phyloP scores from a whole-genome alignment of 257 asterid genomes.

The Plantago ovata region DNA sequence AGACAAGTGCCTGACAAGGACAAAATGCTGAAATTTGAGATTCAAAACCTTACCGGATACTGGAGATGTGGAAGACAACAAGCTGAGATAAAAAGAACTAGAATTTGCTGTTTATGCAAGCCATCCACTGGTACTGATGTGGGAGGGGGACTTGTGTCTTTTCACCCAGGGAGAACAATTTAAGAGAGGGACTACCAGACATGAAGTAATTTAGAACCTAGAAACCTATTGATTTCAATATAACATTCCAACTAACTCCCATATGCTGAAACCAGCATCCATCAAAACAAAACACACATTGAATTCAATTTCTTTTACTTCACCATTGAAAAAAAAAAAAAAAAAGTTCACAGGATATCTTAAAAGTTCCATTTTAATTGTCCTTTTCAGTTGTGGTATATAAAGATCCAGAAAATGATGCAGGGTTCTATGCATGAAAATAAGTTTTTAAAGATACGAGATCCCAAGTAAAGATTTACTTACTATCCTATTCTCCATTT shows the following conservation, averaged over 20 bases:
- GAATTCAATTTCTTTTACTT: too few relatives aligned
- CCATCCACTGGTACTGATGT: constrained; percentile 56
- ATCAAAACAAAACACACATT: background rate
- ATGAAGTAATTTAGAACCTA: background rate
- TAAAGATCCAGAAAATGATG: background rate
- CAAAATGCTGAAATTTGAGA: constrained; percentile 25
- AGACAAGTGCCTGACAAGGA: constrained; percentile 6
- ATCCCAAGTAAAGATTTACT: background rate
- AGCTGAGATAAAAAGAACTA: constrained; percentile 27
- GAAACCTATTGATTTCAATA: background rate
- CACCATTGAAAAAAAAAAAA: too few relatives aligned
- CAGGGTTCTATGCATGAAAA: constrained; percentile 12
- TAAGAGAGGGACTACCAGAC: constrained; percentile 7
- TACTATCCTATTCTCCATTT: background rate
- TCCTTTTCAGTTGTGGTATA: constrained; percentile 1
- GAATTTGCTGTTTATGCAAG: constrained; percentile 39
- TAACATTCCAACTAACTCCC: constrained; percentile 7
- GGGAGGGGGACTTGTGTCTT: constrained; percentile 36
- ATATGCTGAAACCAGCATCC: background rate
- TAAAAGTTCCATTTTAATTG: background rate
- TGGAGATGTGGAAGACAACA: constrained; percentile 21
- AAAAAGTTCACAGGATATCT: too few relatives aligned
- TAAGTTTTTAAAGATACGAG: constrained; percentile 12
- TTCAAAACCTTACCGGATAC: constrained; percentile 28
- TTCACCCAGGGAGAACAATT: constrained; percentile 29